These are phyloP conservation scores for Euptelea pleiosperma DNA, from an alignment of 164 flowering plant genomes.

Conservation along the genomic window DNA sequence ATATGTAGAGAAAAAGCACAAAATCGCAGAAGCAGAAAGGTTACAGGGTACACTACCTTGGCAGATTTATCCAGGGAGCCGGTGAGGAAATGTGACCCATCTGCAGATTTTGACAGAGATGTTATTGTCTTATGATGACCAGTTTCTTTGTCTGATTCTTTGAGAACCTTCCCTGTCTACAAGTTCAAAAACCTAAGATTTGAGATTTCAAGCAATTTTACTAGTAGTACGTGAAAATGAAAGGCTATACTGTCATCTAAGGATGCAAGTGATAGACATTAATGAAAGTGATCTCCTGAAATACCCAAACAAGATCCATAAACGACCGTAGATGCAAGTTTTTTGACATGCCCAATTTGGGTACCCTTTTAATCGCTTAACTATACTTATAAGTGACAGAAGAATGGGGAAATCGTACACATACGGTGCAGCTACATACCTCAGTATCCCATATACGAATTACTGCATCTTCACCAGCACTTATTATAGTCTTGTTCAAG, in stretches of 20 bases:
- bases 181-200: conserved; percentile 6
- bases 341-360: not conserved
- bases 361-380: not conserved
- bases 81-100: conserved; percentile 81
- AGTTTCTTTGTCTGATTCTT: conserved; percentile 67
- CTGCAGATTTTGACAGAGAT: conserved; percentile 69
- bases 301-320: not conserved
- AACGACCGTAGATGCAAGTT: not conserved
- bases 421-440: conserved; percentile 30
- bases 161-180: conserved; percentile 88
- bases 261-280: not conserved
- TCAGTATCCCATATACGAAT: conserved; percentile 94
- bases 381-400: not conserved
- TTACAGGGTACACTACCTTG: conserved; percentile 40
- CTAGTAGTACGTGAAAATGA: not conserved
- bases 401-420: not conserved
- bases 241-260: not conserved
- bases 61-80: conserved; percentile 93
- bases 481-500: conserved; percentile 71
- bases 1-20: not conserved
- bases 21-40: not conserved
- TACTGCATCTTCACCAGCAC: conserved; percentile 89
- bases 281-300: not conserved
- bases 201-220: not conserved
- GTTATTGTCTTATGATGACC: conserved; percentile 82